phyloP scores from a whole-genome alignment of 2,329 filamentous ascomycete genomes.

The Gaeumannomyces tritici region DNA sequence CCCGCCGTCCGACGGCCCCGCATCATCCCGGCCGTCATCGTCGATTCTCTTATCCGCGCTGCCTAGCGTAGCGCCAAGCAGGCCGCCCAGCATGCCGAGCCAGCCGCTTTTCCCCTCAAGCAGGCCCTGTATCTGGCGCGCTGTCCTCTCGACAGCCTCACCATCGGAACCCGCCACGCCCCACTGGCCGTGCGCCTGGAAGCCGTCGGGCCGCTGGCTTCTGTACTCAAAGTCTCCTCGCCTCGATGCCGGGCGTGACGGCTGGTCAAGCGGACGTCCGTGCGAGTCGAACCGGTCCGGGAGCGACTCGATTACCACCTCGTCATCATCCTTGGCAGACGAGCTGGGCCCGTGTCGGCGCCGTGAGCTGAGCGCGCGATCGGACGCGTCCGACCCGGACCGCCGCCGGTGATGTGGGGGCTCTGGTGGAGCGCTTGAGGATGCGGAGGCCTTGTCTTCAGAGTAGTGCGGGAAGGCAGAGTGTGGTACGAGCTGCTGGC shows the following conservation, averaged over 20 bases:
- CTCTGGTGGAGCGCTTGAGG: constrained; percentile 4
- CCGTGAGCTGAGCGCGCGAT: constrained; percentile 17
- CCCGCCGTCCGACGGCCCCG: neutral
- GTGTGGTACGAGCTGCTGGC: constrained; percentile 5
- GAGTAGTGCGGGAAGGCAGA: constrained; percentile 11
- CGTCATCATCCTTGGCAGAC: constrained; percentile 22
- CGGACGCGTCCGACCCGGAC: constrained; percentile 23
- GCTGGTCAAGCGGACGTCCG: constrained; percentile 28
- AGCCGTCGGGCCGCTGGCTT: constrained; percentile 18
- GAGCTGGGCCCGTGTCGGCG: constrained; percentile 12
- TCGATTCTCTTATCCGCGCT: constrained; percentile 1
- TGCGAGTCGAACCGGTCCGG: constrained; percentile 37
- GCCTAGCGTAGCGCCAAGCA: constrained; percentile 15
- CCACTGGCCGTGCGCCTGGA: constrained; percentile 32
- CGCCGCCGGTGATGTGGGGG: constrained; percentile 11
- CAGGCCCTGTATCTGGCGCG: constrained; percentile 18
- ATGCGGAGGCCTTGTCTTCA: constrained; percentile 4
- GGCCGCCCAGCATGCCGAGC: constrained; percentile 17
- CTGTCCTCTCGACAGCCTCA: constrained; percentile 28
- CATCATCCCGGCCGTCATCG: neutral
- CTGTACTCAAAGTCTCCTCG: constrained; percentile 32
- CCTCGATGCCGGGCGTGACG: constrained; percentile 17
- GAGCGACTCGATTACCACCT: constrained; percentile 30
- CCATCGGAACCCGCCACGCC: constrained; percentile 32
- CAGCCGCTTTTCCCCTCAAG: constrained; percentile 19